These are phyloP conservation scores for Corymbia citriodora DNA, from an alignment of 441 rosid species.

Conservation along the genomic window DNA sequence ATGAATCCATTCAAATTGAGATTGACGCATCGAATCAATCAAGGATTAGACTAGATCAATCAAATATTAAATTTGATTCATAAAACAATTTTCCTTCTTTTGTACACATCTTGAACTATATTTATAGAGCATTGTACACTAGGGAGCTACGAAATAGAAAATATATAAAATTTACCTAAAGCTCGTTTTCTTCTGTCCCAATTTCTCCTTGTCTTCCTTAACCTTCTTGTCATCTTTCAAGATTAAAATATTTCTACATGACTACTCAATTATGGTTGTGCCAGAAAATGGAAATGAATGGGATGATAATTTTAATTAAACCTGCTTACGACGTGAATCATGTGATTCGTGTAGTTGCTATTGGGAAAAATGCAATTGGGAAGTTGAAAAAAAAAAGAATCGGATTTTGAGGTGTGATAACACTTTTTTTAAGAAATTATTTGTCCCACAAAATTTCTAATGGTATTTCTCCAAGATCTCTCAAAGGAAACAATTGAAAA, in stretches of 20 bases:
- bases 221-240: too few relatives aligned
- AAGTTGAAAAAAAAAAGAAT: too few relatives aligned
- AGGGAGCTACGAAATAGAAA: too few relatives aligned
- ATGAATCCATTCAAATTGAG: neutral
- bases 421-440: too few relatives aligned
- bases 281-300: neutral
- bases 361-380: too few relatives aligned
- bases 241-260: neutral
- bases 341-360: neutral
- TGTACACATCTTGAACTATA: fast-evolving
- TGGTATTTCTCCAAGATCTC: too few relatives aligned
- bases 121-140: neutral
- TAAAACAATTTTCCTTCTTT: neutral
- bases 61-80: neutral
- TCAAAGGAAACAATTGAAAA: too few relatives aligned
- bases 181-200: too few relatives aligned
- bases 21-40: neutral
- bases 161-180: too few relatives aligned
- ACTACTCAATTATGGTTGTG: neutral
- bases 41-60: neutral
- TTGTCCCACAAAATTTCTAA: too few relatives aligned
- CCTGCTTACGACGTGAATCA: neutral
- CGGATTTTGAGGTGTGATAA: too few relatives aligned
- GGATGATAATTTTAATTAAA: neutral
- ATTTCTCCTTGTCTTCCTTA: too few relatives aligned